Conservation (phyloP, 192 early-diverging fungal genomes). For the Coemansia pectinata region DNA sequence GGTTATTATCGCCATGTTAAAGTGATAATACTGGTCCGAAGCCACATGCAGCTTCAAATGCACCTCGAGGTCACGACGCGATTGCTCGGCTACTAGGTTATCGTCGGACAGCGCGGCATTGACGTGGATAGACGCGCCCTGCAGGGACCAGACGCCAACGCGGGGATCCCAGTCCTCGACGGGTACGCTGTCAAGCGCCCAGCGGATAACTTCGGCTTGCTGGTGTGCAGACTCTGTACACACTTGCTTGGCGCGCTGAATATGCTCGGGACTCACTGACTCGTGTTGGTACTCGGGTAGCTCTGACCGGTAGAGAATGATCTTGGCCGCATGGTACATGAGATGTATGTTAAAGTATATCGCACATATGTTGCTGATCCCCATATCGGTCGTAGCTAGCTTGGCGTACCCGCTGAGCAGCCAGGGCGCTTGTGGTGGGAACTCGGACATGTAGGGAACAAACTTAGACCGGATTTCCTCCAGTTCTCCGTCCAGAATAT, state of each 20-base stretch:
- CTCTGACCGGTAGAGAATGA: constrained; percentile 55
- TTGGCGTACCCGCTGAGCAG: constrained; percentile 28
- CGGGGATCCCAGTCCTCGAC: constrained; percentile 55
- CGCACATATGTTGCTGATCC: constrained; percentile 24
- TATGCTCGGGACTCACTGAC: constrained; percentile 18
- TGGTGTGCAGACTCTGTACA: constrained; percentile 51
- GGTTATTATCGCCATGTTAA: constrained; percentile 56
- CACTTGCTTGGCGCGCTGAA: constrained; percentile 44
- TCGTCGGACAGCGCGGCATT: constrained; percentile 44
- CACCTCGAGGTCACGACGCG: constrained; percentile 48
- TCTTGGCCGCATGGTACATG: constrained; percentile 53
- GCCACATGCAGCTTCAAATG: constrained; percentile 52
- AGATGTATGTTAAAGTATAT: constrained; percentile 46
- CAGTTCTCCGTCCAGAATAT: constrained; percentile 46
- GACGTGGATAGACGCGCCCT: constrained; percentile 53
- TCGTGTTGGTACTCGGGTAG: constrained; percentile 52
- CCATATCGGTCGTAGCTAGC: constrained; percentile 9
- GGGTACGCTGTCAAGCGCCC: constrained; percentile 45
- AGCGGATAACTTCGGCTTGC: constrained; percentile 50
- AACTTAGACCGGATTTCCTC: constrained; percentile 39
- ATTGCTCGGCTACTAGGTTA: constrained; percentile 37
- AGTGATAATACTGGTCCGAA: constrained; percentile 55
- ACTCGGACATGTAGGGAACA: constrained; percentile 33
- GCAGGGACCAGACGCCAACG: constrained; percentile 53
- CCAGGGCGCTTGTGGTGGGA: constrained; percentile 42